Evolutionary conservation across 2,329 filamentous ascomycete genomes (phyloP).

Genomic region (Epicoccum sorghinum): DNA sequence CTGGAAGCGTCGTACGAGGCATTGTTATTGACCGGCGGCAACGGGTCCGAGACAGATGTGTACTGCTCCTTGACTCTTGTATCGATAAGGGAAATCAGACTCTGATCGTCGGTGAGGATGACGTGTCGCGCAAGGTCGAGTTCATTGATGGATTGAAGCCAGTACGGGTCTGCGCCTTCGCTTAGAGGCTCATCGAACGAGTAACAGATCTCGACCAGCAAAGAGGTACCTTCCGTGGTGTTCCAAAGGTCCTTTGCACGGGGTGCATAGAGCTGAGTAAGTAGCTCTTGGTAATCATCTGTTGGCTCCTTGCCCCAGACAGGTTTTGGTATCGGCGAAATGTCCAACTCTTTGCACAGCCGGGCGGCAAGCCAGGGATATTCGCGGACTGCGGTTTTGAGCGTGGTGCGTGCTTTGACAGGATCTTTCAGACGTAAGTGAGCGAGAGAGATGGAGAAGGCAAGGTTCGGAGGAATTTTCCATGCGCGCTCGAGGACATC

Average conservation of each 20-base stretch:
- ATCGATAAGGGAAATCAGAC: constrained; percentile 73
- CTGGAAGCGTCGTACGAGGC: constrained; percentile 26
- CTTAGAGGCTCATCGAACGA: constrained; percentile 45
- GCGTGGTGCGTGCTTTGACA: constrained; percentile 66
- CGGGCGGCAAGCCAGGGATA: constrained; percentile 86
- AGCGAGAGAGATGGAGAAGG: constrained; percentile 78
- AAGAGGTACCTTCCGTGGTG: constrained; percentile 69
- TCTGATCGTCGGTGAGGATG: constrained; percentile 75
- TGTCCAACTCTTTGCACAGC: constrained; percentile 78
- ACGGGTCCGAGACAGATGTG: constrained; percentile 76
- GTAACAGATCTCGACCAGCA: constrained; percentile 74
- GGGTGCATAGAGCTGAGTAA: constrained; percentile 76
- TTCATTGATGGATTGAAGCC: constrained; percentile 38
- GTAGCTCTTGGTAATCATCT: constrained; percentile 68
- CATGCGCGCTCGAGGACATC: constrained; percentile 56
- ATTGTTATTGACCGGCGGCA: constrained; percentile 68
- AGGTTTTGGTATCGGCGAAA: constrained; percentile 75
- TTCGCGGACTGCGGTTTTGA: constrained; percentile 71
- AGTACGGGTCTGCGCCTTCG: constrained; percentile 38
- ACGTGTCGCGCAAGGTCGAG: constrained; percentile 73
- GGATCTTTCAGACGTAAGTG: constrained; percentile 72
- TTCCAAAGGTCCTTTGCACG: constrained; percentile 87
- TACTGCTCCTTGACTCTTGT: constrained; percentile 60
- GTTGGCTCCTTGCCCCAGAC: constrained; percentile 82
- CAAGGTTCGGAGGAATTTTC: constrained; percentile 70